Evolutionary conservation across 2,329 filamentous ascomycete species (phyloP).

Genomic region (Septoria linicola): DNA sequence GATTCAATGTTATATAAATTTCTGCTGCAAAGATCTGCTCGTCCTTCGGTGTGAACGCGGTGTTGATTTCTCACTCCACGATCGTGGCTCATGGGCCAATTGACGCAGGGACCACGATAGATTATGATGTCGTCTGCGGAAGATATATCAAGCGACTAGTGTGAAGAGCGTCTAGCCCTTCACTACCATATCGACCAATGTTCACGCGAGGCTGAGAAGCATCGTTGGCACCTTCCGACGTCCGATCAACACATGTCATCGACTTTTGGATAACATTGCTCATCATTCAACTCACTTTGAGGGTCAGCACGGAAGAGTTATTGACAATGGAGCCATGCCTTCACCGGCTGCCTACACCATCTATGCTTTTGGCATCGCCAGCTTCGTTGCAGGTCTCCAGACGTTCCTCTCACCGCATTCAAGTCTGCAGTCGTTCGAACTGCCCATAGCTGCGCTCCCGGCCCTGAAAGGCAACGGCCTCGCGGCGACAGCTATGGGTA

Average conservation of each 20-base stretch:
- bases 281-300: neutral
- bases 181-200: too few species aligned
- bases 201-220: too few species aligned
- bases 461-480: neutral
- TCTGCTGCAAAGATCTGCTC: too few species aligned
- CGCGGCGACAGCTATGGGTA: neutral
- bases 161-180: too few species aligned
- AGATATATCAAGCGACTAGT: too few species aligned
- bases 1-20: too few species aligned
- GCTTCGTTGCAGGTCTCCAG: neutral
- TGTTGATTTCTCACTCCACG: neutral
- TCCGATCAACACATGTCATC: too few species aligned
- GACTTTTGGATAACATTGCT: too few species aligned
- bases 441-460: neutral
- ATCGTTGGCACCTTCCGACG: too few species aligned
- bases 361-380: neutral
- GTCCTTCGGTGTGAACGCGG: neutral
- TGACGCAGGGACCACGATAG: too few species aligned
- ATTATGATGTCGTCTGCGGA: too few species aligned
- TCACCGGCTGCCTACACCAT: slow-evolving; percentile 1
- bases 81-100: too few species aligned
- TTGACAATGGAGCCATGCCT: neutral
- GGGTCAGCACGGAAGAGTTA: neutral
- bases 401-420: neutral
- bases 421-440: neutral